Base-by-base conservation (phyloP, 2,329 filamentous ascomycete species). In the Trichophyton schoenleinii region DNA sequence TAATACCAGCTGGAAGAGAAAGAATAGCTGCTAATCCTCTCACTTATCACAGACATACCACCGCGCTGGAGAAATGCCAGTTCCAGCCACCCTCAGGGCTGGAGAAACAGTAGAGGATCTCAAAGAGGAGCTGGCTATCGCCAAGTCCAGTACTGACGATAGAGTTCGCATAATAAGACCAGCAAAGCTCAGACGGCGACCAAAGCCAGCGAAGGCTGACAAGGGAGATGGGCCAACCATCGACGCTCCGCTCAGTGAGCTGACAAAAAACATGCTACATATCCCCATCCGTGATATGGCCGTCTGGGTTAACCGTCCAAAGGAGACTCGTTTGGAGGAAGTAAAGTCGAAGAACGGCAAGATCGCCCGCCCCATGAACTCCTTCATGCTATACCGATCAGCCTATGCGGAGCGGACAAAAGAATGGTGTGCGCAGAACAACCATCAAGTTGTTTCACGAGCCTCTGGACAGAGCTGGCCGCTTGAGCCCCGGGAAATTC, bases 341-440 rank as follows among this genome's bases (percentile, higher is more conserved):
- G 84, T 87, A 8, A 81, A 84, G 49, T 81, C 83, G 67, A 89
- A 86, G 68, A 78, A 84, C 41, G 88, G 88, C 28, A 91, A 91
- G 71, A 82, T 97, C 67, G 90, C 92, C 68, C 82, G 94, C 34
- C 91, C 94, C 2, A 95, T 96, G 87, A 99, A 99, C 73, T 92
- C 89, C 0, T 99, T 97, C 77, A 96, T 99, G 87, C 79, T 99
- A 58, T 99, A 99, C 73, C 87, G 94, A 48, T 96, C 94, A 66
- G 89, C 90, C 5, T 96, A 89, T 70, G 89, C 95, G 63, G 88
- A 94, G 64, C 81, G 91, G 36, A 89, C 89, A 63, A 96, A 96
- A 74, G 80, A 83, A 59, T 89, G 86, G 79, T 89, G 88, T 67
- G 78, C 83, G 13, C 85, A 94, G 68, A 92, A 94, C 73, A 96